A percentile compares a stretch with the other conserved stretches of the same genome.
Conservation (phyloP, 1,139 yeast genomes). For the Nakaseomyces bracarensis region DNA sequence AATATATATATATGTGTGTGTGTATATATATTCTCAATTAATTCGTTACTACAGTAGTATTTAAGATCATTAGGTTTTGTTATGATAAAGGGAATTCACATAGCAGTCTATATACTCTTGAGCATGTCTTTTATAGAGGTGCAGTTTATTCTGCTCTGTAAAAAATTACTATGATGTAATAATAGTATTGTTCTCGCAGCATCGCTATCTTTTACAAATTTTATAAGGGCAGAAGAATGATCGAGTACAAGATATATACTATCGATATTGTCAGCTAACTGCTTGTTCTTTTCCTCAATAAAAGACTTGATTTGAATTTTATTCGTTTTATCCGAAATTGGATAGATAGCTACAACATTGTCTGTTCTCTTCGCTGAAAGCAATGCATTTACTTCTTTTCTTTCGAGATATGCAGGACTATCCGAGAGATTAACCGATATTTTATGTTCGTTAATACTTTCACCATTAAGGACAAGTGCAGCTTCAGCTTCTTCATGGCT, state of each 20-base stretch:
- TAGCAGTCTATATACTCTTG: too few relatives aligned
- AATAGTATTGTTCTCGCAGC: constrained; percentile 53
- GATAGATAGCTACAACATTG: constrained; percentile 38
- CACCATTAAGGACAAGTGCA: constrained; percentile 37
- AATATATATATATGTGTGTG: constrained; percentile 5
- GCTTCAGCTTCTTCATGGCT: constrained; percentile 36
- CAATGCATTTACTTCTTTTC: constrained; percentile 28
- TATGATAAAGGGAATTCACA: too few relatives aligned
- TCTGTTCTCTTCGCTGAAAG: constrained; percentile 29
- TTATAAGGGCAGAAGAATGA: constrained; percentile 45
- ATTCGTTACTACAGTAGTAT: constrained; percentile 20
- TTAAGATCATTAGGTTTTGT: too few relatives aligned
- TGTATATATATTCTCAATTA: constrained; percentile 32
- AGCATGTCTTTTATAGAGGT: constrained; percentile 37
- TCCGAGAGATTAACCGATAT: constrained; percentile 41
- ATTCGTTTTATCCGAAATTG: constrained; percentile 42
- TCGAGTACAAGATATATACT: constrained; percentile 42
- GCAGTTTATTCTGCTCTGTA: constrained; percentile 34
- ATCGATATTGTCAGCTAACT: constrained; percentile 31
- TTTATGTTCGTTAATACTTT: constrained; percentile 36
- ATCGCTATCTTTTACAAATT: constrained; percentile 39
- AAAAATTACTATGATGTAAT: constrained; percentile 39
- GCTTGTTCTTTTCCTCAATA: constrained; percentile 35
- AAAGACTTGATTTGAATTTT: constrained; percentile 36
- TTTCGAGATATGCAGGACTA: constrained; percentile 31